phyloP scores from a whole-genome alignment of 1,139 yeast species.

The Maudiozyma humilis region DNA sequence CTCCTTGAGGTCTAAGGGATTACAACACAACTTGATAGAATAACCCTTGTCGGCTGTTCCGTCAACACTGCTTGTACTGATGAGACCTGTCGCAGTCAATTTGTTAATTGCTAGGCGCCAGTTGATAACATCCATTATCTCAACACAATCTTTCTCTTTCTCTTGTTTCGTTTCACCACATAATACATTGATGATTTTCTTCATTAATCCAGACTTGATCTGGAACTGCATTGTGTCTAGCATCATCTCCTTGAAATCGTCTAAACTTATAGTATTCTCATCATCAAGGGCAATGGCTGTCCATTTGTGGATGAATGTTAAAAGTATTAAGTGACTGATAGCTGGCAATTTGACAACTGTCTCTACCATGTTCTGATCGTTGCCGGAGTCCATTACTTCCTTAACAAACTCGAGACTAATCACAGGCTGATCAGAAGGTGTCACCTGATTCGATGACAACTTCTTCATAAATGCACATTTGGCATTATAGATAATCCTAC shows the following conservation, averaged over 20 bases:
- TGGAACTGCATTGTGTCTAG: background rate
- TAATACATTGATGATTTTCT: background rate
- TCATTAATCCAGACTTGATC: background rate
- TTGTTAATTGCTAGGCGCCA: background rate
- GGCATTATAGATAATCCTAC: background rate
- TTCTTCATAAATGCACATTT: background rate
- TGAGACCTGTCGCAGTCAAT: background rate
- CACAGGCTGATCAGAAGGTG: background rate
- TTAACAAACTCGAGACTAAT: background rate
- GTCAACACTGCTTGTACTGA: too few relatives aligned
- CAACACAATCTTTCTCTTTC: background rate
- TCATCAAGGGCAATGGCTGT: background rate
- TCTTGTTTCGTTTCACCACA: too few relatives aligned
- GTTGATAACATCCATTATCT: background rate
- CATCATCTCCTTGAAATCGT: background rate
- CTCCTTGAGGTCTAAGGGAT: too few relatives aligned
- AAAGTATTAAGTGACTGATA: background rate
- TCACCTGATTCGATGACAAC: background rate
- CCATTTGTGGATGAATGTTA: background rate
- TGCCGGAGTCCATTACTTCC: background rate
- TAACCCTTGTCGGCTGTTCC: too few relatives aligned
- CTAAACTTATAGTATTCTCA: background rate
- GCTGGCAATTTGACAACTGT: background rate
- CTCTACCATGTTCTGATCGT: background rate
- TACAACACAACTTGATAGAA: too few relatives aligned